Conservation (phyloP, 345 rosid genomes). For the Eucalyptus pauciflora region DNA sequence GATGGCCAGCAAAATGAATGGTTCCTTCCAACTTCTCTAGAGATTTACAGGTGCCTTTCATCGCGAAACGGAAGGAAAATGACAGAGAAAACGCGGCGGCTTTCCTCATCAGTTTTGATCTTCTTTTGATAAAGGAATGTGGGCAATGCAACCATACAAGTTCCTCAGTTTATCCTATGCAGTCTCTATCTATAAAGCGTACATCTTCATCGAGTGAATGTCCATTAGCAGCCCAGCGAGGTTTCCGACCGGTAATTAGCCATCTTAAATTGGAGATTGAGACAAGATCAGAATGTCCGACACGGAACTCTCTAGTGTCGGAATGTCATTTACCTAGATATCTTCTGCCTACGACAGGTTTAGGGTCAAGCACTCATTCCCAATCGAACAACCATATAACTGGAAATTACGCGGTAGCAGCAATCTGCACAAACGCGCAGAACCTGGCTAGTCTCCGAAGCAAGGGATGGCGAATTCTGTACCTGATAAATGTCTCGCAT, state of each 20-base stretch:
- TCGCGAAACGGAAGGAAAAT: too few species aligned
- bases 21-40: background rate
- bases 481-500: constrained; percentile 80
- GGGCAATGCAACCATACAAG: background rate
- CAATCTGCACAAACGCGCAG: background rate
- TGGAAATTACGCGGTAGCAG: background rate
- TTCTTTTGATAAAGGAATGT: background rate
- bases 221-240: background rate
- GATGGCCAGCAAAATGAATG: background rate
- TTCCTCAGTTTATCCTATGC: background rate
- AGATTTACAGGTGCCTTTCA: background rate
- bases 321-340: background rate
- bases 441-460: background rate
- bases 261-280: background rate
- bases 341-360: background rate
- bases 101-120: background rate
- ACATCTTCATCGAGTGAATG: background rate
- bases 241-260: background rate
- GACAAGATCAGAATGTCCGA: background rate
- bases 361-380: background rate
- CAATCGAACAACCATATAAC: background rate
- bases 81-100: background rate
- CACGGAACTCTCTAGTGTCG: background rate
- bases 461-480: background rate
- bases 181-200: background rate